Evolutionary conservation across 306 rosid genomes (phyloP).

Genomic region (Aeschynomene evenia): DNA sequence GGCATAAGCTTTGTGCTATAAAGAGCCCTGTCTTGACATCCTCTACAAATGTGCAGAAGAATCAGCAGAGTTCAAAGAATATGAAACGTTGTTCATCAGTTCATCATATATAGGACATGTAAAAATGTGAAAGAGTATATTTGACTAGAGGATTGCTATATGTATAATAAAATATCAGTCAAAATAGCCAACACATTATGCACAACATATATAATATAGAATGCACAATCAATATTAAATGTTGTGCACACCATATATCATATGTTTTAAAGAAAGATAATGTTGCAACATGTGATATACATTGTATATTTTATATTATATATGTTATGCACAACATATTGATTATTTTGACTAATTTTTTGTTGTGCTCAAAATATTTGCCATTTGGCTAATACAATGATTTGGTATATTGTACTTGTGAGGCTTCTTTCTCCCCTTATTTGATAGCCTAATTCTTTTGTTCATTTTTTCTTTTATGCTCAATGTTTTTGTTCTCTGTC

Average conservation of each 20-base stretch:
- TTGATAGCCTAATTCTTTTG: neutral
- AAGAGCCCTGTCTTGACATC: slow-evolving; percentile 53
- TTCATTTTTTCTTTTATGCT: neutral
- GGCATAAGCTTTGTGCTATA: slow-evolving; percentile 65
- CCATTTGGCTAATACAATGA: neutral
- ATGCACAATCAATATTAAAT: no score
- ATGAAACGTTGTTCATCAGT: slow-evolving; percentile 37
- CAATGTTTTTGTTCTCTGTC: neutral
- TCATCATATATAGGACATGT: slow-evolving; percentile 25
- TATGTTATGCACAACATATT: no score
- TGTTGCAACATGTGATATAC: no score
- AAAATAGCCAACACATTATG: no score
- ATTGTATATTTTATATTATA: no score
- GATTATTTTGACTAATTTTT: no score
- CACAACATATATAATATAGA: no score
- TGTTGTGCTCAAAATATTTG: no score
- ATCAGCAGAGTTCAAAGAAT: slow-evolving; percentile 30
- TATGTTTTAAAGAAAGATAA: no score
- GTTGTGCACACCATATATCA: no score
- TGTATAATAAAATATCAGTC: no score
- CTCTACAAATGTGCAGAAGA: slow-evolving; percentile 38
- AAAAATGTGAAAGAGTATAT: slow-evolving; percentile 28
- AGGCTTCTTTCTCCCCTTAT: neutral
- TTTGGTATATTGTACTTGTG: neutral
- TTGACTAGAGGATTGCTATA: no score